Evolutionary conservation across 306 rosid genomes (phyloP), one percentile per base, ranked within the genome.

Genomic region (Senna tora): DNA sequence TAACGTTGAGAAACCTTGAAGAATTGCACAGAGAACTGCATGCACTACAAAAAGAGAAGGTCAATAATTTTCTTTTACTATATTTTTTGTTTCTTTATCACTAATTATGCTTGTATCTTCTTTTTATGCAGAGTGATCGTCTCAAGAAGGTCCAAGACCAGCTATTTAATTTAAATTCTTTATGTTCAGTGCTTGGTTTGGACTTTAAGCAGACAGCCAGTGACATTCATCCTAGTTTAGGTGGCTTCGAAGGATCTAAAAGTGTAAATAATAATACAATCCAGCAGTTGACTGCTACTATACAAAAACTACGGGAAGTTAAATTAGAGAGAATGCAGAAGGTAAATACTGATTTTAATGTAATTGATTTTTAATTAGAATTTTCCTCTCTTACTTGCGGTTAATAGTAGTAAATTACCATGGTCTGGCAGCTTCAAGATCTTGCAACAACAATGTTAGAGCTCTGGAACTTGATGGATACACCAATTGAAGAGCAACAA

Each of bases 401-500:
- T 60, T 77, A 66, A 75, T 69, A 9, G 49, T 72, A 22, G 61
- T 75, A 53, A 79, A 52, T 52, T 51, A 10, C 25, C 65, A 10
- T 68, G 63, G 72, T 69, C 45, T 77, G 80, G 77, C 88, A 95
- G 99, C 90, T 95, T 79, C 99, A 95, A 91, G 99, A 95, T 86
- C 96, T 95, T 81, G 99, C 93, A 66, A 73, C 88, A 62, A 81
- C 96, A 66, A 82, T 95, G 96, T 73, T 95, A 77, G 97, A 95
- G 84, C 91, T 95, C 47, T 95, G 99, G 99, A 85, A 95, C 76
- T 81, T 95, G 78, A 95, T 95, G 99, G 99, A 95, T 73, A 95
- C 99, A 25, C 97, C 99, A 65, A 38, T 86, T 49, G 99, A 91
- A 77, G 99, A 95, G 83, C 99, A 95, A 77, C 99, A 88, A 67